A percentile compares a stretch with the other conserved stretches of the same genome.
Evolutionary conservation across 2,329 filamentous ascomycete species (phyloP).

Genomic region (Ceratocystis alfenasii): DNA sequence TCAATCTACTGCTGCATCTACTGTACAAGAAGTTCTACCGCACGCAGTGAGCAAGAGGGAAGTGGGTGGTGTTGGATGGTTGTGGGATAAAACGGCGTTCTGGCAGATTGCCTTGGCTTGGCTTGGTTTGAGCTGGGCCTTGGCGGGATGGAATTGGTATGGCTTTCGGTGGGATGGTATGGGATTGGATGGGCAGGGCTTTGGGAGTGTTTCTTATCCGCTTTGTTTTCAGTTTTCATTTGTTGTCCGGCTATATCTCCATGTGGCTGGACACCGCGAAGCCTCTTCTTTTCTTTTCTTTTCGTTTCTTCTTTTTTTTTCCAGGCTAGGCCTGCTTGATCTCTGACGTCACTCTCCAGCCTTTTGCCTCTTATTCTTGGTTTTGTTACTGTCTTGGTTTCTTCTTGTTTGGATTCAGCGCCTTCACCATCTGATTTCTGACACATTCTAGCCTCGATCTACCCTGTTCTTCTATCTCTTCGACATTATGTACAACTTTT

Average conservation of each 20-base stretch:
- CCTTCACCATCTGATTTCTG: not conserved
- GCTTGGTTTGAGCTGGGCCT: not conserved
- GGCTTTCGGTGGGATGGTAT: not conserved
- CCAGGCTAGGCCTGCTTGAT: not conserved
- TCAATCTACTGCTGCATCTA: constrained; percentile 91
- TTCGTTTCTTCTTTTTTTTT: not conserved
- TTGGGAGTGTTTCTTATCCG: not conserved
- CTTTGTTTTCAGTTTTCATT: not conserved
- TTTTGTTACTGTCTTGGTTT: not conserved
- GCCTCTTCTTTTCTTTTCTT: not conserved
- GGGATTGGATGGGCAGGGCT: not conserved
- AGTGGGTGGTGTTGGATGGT: not conserved
- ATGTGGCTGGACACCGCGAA: constrained; percentile 6
- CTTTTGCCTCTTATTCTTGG: not conserved
- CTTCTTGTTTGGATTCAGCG: constrained; percentile 6
- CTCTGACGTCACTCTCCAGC: constrained; percentile 4
- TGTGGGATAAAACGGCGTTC: constrained; percentile 6
- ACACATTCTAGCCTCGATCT: not conserved
- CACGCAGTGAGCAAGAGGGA: constrained; percentile 41
- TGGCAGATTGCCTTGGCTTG: not conserved
- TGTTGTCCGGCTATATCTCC: constrained; percentile 6
- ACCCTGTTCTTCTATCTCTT: no score
- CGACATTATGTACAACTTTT: no score
- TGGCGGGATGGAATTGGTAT: not conserved
- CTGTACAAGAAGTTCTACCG: constrained; percentile 98